Conservation (phyloP, 2,329 filamentous ascomycete species). For the Dactylellina haptotyla region DNA sequence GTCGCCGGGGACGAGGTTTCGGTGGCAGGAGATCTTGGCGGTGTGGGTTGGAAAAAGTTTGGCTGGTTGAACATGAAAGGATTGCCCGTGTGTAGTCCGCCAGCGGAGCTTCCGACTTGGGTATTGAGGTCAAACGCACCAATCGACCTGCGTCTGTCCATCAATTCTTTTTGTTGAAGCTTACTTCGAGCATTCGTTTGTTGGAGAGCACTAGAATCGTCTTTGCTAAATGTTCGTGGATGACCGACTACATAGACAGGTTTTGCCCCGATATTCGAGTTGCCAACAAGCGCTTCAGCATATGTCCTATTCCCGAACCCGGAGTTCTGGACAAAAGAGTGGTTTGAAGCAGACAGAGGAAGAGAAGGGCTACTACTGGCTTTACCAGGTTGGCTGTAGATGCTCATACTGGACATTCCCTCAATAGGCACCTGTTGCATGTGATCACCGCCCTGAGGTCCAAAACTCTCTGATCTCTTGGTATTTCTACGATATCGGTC, state of each 20-base stretch:
- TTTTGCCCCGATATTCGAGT: slow-evolving; percentile 55
- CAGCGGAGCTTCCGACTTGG: slow-evolving; percentile 44
- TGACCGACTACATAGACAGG: slow-evolving; percentile 35
- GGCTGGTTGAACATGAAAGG: slow-evolving; percentile 53
- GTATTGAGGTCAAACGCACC: slow-evolving; percentile 56
- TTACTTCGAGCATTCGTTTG: slow-evolving; percentile 35
- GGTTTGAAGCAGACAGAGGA: slow-evolving; percentile 54
- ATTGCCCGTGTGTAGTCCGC: slow-evolving; percentile 51
- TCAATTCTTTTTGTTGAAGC: slow-evolving; percentile 54
- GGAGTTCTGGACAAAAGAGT: slow-evolving; percentile 64
- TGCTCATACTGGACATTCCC: slow-evolving; percentile 62
- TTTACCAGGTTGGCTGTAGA: slow-evolving; percentile 52
- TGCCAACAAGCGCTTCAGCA: slow-evolving; percentile 64
- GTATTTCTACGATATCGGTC: slow-evolving; percentile 57
- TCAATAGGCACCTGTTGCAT: slow-evolving; percentile 65
- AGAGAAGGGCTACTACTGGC: slow-evolving; percentile 53
- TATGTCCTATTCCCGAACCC: slow-evolving; percentile 68
- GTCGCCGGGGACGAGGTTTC: slow-evolving; percentile 45
- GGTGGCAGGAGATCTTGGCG: slow-evolving; percentile 47
- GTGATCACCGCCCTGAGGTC: slow-evolving; percentile 29
- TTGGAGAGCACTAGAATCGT: slow-evolving; percentile 39
- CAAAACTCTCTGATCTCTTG: slow-evolving; percentile 54
- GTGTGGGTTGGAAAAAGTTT: slow-evolving; percentile 49
- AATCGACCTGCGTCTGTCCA: slow-evolving; percentile 57
- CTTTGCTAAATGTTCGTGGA: slow-evolving; percentile 55